Evolutionary conservation across 805 yeast genomes (phyloP).

Genomic region (Tetrapisispora pingtungensis): DNA sequence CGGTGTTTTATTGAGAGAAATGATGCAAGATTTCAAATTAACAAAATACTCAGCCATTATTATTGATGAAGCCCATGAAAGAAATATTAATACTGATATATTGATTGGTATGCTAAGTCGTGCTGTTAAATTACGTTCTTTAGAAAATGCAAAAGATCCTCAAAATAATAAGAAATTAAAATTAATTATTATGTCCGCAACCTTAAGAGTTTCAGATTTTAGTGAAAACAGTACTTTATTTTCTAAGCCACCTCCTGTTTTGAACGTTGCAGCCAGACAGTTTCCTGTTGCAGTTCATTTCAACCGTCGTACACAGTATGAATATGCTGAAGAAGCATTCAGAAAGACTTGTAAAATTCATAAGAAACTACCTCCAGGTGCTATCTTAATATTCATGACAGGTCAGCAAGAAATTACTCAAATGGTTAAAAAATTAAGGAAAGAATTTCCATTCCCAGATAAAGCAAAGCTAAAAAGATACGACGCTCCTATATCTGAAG

Average conservation of each 20-base stretch:
- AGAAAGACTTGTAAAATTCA: conserved; percentile 83
- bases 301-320: conserved; percentile 63
- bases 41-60: conserved; percentile 76
- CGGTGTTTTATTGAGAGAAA: conserved; percentile 86
- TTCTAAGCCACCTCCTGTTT: conserved; percentile 67
- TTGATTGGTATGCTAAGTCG: conserved; percentile 91
- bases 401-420: conserved; percentile 87
- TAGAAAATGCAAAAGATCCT: conserved; percentile 41
- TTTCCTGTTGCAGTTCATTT: conserved; percentile 90
- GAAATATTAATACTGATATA: conserved; percentile 93
- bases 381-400: conserved; percentile 81
- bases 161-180: conserved; percentile 51
- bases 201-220: conserved; percentile 86
- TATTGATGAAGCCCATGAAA: conserved; percentile 96
- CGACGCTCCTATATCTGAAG: conserved; percentile 32
- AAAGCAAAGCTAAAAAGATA: conserved; percentile 9
- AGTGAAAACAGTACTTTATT: conserved; percentile 71
- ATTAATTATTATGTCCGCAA: conserved; percentile 92
- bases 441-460: conserved; percentile 50
- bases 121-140: conserved; percentile 60
- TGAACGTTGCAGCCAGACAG: conserved; percentile 87
- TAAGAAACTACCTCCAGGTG: conserved; percentile 80
- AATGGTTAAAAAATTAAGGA: conserved; percentile 58
- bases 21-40: conserved; percentile 78
- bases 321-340: conserved; percentile 81